Conservation (phyloP, 768 basidiomycete genomes). For the Mycena rebaudengoi region DNA sequence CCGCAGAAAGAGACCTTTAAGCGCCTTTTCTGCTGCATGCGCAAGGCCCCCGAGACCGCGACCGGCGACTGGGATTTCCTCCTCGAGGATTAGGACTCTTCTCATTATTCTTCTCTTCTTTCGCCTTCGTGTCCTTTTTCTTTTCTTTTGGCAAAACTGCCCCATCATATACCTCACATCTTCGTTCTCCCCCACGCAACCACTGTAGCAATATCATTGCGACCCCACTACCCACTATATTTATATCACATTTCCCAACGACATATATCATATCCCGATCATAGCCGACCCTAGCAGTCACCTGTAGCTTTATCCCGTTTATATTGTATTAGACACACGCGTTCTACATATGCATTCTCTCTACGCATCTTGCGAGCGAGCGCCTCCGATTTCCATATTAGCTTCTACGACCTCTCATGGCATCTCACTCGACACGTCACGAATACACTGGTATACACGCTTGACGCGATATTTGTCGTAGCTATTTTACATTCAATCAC, state of each 20-base stretch:
- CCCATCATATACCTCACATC: background rate
- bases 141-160: slow-evolving; percentile 17
- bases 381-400: no score
- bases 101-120: slow-evolving; percentile 27
- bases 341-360: no score
- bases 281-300: slow-evolving; percentile 15
- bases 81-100: slow-evolving; percentile 62
- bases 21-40: slow-evolving; percentile 67
- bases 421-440: no score
- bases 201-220: slow-evolving; percentile 26
- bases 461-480: no score
- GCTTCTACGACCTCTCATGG: no score
- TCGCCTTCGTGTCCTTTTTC: slow-evolving; percentile 5
- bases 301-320: slow-evolving; percentile 4
- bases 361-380: no score
- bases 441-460: no score
- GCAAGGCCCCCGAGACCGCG: slow-evolving; percentile 60
- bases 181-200: background rate
- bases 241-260: no score
- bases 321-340: no score
- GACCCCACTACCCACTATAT: no score
- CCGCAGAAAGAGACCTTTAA: slow-evolving; percentile 67
- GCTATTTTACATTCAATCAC: no score
- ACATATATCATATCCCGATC: slow-evolving; percentile 9
- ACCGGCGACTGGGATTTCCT: slow-evolving; percentile 82